Conservation (phyloP, 139 green algal genomes). For the Asterochloris erici region DNA sequence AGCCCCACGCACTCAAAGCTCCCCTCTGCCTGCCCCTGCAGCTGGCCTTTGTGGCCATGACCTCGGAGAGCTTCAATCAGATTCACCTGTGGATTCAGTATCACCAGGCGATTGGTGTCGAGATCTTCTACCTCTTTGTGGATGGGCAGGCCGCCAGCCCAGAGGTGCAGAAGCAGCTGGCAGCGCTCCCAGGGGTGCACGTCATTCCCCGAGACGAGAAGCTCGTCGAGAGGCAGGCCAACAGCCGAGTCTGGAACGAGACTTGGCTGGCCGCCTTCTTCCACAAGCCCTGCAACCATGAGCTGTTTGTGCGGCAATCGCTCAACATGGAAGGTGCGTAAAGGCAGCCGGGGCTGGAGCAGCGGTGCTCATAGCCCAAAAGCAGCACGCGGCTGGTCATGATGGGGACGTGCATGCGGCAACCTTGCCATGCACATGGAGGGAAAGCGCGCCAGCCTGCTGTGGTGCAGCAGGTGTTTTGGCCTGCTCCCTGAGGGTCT, state of each 20-base stretch:
- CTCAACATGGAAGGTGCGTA: slow-evolving; percentile 78
- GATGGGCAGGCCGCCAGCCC: slow-evolving; percentile 40
- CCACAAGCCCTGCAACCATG: slow-evolving; percentile 87
- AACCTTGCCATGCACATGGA: too few species aligned
- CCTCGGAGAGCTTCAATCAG: slow-evolving; percentile 40
- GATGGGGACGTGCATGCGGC: too few species aligned
- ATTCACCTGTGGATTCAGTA: slow-evolving; percentile 58
- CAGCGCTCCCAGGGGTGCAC: slow-evolving; percentile 34
- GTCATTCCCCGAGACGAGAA: slow-evolving; percentile 44
- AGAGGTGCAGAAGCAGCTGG: slow-evolving; percentile 26
- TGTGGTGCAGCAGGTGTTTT: too few species aligned
- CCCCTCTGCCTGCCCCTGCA: slow-evolving; percentile 14
- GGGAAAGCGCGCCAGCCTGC: too few species aligned
- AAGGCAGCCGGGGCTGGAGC: neutral
- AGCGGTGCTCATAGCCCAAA: too few species aligned
- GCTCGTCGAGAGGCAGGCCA: slow-evolving; percentile 39
- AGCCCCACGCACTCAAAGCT: neutral
- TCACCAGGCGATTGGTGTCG: slow-evolving; percentile 47
- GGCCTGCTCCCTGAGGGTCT: too few species aligned
- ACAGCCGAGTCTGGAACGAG: slow-evolving; percentile 76
- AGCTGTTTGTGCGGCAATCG: slow-evolving; percentile 80
- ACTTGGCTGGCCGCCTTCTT: slow-evolving; percentile 80
- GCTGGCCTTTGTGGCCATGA: slow-evolving; percentile 61
- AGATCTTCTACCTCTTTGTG: slow-evolving; percentile 61
- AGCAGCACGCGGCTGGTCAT: too few species aligned